Base-by-base conservation (phyloP, 257 asterid species). In the Cinchona pubescens region DNA sequence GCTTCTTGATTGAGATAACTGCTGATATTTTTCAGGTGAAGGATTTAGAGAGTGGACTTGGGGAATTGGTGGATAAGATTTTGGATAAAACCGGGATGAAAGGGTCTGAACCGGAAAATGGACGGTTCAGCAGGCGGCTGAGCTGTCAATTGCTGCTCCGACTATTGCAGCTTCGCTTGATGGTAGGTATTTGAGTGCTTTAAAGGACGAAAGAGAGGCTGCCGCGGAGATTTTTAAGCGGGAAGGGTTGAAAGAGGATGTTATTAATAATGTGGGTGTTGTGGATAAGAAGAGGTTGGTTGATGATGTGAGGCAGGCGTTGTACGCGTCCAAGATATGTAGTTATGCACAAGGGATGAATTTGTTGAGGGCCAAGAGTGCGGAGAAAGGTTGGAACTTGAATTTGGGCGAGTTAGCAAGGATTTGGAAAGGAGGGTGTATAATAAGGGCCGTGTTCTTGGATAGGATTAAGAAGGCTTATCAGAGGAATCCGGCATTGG, bases 51-150 rank as follows among this genome's bases (percentile, higher is more conserved):
- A 71, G 80, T 0, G 92, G 90, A 2, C 32, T 69, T 0, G 97
- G 97, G 38, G 88, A 86, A 73, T 78, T 93, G 75, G 96, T 93
- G 23, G 98, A 93, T 75, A 93, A 87, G 90, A 88, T 93, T 79
- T 77, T 93, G 83, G 98, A 93, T 72, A 93, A 91, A 78, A 93
- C 98, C 0, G 98, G 98, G 76, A 88, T 88, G 93, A 88, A 88
- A 65, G 93, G 93, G 23, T n/a, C n/a, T n/a, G n/a, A n/a, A 88
- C 98, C 0, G 98, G 98, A 7, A 93, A 93, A 78, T 93, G 98
- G 98, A 91, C 97, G 0, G 98, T 93, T 64, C 98, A 93, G 90
- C 97, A 93, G 80, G 98, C 98, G 0, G 98, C 98, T 0, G 98
- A 93, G 86, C 83, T 93, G 5, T 87, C 96, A 1, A 87, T 93